phyloP scores from a whole-genome alignment of 495 filamentous ascomycete genomes.

The Penicillium paxilli region DNA sequence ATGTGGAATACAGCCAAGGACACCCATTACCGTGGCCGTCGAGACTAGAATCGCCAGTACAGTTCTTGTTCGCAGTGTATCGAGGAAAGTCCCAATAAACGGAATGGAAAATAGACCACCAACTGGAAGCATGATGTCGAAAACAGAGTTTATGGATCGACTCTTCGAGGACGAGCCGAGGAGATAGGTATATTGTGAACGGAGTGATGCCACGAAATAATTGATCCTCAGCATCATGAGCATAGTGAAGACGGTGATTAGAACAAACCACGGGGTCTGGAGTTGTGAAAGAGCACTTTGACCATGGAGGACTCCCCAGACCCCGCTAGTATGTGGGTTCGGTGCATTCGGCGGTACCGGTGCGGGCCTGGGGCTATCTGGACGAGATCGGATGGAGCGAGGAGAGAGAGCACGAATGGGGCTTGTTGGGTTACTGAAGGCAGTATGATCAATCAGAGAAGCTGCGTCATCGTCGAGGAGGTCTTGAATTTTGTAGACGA shows the following conservation, averaged over 20 bases:
- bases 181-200: slow-evolving; percentile 79
- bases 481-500: slow-evolving; percentile 71
- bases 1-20: slow-evolving; percentile 72
- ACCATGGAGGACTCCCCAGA: slow-evolving; percentile 89
- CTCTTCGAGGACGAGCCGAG: slow-evolving; percentile 61
- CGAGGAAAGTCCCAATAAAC: slow-evolving; percentile 83
- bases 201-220: slow-evolving; percentile 93
- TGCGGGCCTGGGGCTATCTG: neutral
- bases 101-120: slow-evolving; percentile 84
- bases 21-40: slow-evolving; percentile 73
- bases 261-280: slow-evolving; percentile 77
- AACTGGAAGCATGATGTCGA: slow-evolving; percentile 85
- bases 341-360: slow-evolving; percentile 19
- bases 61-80: slow-evolving; percentile 70
- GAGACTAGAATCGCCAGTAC: slow-evolving; percentile 73
- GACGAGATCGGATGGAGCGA: neutral
- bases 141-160: slow-evolving; percentile 73
- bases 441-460: slow-evolving; percentile 11
- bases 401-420: neutral
- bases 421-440: slow-evolving; percentile 10
- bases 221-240: slow-evolving; percentile 95
- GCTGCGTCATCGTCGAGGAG: slow-evolving; percentile 58
- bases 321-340: slow-evolving; percentile 63
- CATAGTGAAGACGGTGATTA: slow-evolving; percentile 85
- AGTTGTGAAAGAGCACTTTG: slow-evolving; percentile 73